A percentile compares a stretch with the other conserved stretches of the same genome.
These are phyloP conservation scores for Melocanna baccifera DNA, from an alignment of 176 grass and related monocot genomes.

Conservation along the genomic window DNA sequence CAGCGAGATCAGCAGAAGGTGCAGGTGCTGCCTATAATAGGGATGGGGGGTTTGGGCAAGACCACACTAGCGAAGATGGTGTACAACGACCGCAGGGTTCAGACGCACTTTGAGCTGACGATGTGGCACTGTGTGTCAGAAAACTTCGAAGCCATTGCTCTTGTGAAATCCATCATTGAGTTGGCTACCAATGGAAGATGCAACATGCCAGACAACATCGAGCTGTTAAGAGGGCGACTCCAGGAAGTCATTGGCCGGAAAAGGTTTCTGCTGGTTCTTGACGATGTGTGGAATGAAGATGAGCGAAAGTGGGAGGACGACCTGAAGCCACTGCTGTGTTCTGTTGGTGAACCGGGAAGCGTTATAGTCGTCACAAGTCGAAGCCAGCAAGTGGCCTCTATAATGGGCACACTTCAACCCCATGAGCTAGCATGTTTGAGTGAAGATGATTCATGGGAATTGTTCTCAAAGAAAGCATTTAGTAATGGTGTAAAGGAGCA, in stretches of 20 bases:
- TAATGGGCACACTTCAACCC: background rate
- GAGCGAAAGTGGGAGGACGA: background rate
- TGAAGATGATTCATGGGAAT: constrained; percentile 15
- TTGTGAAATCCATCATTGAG: constrained; percentile 24
- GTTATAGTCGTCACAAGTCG: constrained; percentile 38
- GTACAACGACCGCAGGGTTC: no score
- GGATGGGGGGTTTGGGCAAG: constrained; percentile 54
- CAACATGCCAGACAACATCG: background rate
- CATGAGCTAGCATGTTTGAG: background rate
- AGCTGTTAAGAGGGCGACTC: no score
- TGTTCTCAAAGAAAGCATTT: constrained; percentile 40
- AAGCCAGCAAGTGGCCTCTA: background rate
- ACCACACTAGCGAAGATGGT: background rate
- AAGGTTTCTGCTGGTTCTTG: constrained; percentile 9
- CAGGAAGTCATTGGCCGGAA: no score
- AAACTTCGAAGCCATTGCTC: constrained; percentile 16
- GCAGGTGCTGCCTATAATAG: constrained; percentile 24
- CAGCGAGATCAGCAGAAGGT: no score
- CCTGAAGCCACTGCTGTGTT: background rate
- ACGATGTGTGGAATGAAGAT: constrained; percentile 47
- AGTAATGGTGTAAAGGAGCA: background rate
- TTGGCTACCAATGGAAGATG: background rate
- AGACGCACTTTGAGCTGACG: background rate
- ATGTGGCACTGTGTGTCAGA: constrained; percentile 39
- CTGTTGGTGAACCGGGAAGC: constrained; percentile 20